Conservation (phyloP, 1,284 basidiomycete species). For the Tilletia indica region DNA sequence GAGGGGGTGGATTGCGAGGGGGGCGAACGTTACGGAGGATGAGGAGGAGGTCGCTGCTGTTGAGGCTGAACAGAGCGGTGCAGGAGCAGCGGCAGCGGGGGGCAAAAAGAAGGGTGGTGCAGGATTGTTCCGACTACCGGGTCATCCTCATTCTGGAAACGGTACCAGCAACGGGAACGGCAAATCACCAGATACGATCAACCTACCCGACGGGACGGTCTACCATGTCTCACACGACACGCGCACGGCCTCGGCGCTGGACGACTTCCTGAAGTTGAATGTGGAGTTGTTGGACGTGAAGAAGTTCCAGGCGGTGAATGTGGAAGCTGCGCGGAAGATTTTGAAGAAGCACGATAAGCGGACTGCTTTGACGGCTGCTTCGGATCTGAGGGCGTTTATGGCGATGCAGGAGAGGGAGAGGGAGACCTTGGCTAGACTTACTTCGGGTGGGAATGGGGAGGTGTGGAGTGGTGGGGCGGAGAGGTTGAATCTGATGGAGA, state of each 20-base stretch:
- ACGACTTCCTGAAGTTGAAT: conserved; percentile 79
- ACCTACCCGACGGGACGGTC: conserved; percentile 22
- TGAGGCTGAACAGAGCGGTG: conserved; percentile 19
- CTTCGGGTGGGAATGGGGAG: conserved; percentile 30
- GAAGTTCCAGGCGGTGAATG: conserved; percentile 75
- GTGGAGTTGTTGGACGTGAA: conserved; percentile 79
- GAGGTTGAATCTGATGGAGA: conserved; percentile 13
- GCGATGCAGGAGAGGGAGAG: conserved; percentile 41
- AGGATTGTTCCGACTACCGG: neutral
- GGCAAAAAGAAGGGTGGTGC: neutral
- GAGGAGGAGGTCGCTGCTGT: conserved; percentile 20
- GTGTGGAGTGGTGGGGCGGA: neutral
- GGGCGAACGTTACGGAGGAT: conserved; percentile 17
- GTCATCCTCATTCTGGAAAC: neutral
- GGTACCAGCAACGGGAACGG: neutral
- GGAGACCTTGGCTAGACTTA: conserved; percentile 26
- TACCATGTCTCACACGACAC: conserved; percentile 39
- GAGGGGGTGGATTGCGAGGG: conserved; percentile 43
- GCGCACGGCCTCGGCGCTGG: conserved; percentile 58
- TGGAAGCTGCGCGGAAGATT: conserved; percentile 69
- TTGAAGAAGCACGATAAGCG: conserved; percentile 93
- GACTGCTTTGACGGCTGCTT: conserved; percentile 62
- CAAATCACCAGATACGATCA: neutral
- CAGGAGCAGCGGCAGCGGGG: neutral
- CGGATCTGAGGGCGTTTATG: conserved; percentile 42